These are phyloP conservation scores for Taiozyma sp. DNA, from an alignment of 1,139 yeast genomes.

Conservation along the genomic window DNA sequence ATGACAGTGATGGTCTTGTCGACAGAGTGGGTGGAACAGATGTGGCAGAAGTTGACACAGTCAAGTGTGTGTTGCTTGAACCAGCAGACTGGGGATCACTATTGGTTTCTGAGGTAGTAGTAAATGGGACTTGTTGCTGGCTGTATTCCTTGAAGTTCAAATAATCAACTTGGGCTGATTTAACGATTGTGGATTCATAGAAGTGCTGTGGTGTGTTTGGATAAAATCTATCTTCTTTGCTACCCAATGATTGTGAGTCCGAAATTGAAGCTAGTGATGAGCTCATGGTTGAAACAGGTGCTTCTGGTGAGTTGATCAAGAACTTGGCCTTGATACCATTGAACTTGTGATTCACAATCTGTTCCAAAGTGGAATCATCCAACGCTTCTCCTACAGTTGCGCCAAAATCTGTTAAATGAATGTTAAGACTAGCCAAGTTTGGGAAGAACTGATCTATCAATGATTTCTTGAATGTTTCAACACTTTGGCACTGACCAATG, in stretches of 20 bases:
- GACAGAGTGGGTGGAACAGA: neutral
- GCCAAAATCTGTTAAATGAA: constrained; percentile 71
- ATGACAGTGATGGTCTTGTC: neutral
- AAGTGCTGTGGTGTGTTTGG: constrained; percentile 60
- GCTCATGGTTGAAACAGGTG: constrained; percentile 18
- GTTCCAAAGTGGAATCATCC: constrained; percentile 42
- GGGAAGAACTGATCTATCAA: constrained; percentile 38
- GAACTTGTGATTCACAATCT: constrained; percentile 32
- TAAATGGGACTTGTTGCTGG: neutral
- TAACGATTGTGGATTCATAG: constrained; percentile 30
- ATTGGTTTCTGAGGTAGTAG: neutral
- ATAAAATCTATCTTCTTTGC: constrained; percentile 36
- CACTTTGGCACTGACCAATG: constrained; percentile 27
- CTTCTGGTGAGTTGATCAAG: constrained; percentile 34
- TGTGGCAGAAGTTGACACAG: constrained; percentile 9
- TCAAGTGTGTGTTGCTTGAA: neutral
- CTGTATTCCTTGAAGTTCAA: constrained; percentile 44
- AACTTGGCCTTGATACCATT: constrained; percentile 37
- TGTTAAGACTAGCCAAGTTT: constrained; percentile 37
- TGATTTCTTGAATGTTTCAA: constrained; percentile 32
- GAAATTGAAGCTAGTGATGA: constrained; percentile 26
- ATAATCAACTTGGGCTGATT: constrained; percentile 44
- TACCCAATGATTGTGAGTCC: constrained; percentile 44
- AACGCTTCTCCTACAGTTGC: constrained; percentile 59
- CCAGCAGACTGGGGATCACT: neutral